A percentile compares a stretch with the other conserved stretches of the same genome.
Conservation (phyloP, 805 yeast genomes). For the Candida adriatica region DNA sequence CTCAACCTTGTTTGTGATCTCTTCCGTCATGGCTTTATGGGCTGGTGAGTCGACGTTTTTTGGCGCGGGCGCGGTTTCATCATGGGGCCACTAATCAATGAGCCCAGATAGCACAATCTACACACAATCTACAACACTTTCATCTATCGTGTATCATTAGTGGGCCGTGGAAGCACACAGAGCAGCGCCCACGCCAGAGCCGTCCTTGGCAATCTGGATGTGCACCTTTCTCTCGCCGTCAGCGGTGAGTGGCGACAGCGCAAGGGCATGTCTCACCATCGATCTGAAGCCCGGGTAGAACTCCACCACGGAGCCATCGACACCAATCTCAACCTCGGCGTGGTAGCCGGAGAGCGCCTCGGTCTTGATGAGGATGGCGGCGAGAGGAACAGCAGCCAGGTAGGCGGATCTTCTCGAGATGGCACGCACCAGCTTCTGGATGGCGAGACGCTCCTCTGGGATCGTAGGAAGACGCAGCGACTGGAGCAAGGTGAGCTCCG, state of each 20-base stretch:
- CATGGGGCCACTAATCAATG: too few relatives aligned
- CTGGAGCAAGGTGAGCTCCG: constrained; percentile 62
- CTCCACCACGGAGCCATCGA: constrained; percentile 93
- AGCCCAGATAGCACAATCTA: background rate
- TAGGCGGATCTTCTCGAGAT: constrained; percentile 87
- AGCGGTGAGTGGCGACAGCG: constrained; percentile 61
- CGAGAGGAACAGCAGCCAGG: constrained; percentile 82
- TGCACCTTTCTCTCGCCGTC: constrained; percentile 70
- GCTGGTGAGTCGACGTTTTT: background rate
- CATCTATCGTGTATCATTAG: too few relatives aligned
- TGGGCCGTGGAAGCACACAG: constrained; percentile 46
- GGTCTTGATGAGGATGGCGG: constrained; percentile 68
- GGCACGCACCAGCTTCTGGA: constrained; percentile 69
- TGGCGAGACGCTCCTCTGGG: constrained; percentile 61
- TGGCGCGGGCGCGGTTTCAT: background rate
- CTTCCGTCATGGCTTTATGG: constrained; percentile 2
- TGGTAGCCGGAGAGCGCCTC: constrained; percentile 55
- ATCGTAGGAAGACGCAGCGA: constrained; percentile 65
- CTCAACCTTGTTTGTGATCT: constrained; percentile 9
- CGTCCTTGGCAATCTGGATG: constrained; percentile 84
- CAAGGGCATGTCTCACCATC: constrained; percentile 72
- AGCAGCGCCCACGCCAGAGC: constrained; percentile 97
- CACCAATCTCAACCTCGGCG: constrained; percentile 84
- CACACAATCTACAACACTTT: background rate
- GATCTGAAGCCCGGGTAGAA: constrained; percentile 87